Base-by-base conservation (phyloP, 169 alveolate genomes). In the Plasmodium malariae region DNA sequence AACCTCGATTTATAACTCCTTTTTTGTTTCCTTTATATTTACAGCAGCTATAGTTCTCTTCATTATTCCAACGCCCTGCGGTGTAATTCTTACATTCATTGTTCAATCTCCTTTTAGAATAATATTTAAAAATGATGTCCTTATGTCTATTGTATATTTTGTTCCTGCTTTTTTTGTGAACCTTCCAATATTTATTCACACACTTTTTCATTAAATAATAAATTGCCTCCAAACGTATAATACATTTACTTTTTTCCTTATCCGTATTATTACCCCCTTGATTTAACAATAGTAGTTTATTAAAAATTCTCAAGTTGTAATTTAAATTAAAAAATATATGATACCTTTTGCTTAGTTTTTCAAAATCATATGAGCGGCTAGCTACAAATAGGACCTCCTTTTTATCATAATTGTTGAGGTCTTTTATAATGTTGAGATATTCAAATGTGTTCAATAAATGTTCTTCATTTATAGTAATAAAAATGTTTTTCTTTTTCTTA, bases 301-400 rank as follows among this genome's bases (percentile, higher is more conserved):
- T 78, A 17, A 78, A 26, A 55, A 78, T 26, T 21, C 63, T 55
- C 68, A 78, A 12, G 43, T 78, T 78, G 40, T 78, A 32, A 62
- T 37, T 78, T 68, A 78, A 48, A 36, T 78, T 78, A 78, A 78
- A 78, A 32, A 43, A 78, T 78, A 78, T 78, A 36, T 63, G 65
- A 68, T 43, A 78, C 45, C 26, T 78, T 62, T 63, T 78, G 40
- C 89, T 78, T 30, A 78, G 48, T 17, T 78, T 78, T 69, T 78
- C 89, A 78, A 63, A 78, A 63, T 78, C 67, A 59, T 62, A 78
- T 28, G 76, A 30, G 48, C 89, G 89, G 54, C 80, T 62, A 17
- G 68, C 69, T 40, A 78, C 74, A 78, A 62, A 78, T 40, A 78
- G 78, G 12, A 78, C 55, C 26, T 78, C 89, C 45, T 55, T 78